Conservation (phyloP, 495 filamentous ascomycete species). For the Halenospora varia region DNA sequence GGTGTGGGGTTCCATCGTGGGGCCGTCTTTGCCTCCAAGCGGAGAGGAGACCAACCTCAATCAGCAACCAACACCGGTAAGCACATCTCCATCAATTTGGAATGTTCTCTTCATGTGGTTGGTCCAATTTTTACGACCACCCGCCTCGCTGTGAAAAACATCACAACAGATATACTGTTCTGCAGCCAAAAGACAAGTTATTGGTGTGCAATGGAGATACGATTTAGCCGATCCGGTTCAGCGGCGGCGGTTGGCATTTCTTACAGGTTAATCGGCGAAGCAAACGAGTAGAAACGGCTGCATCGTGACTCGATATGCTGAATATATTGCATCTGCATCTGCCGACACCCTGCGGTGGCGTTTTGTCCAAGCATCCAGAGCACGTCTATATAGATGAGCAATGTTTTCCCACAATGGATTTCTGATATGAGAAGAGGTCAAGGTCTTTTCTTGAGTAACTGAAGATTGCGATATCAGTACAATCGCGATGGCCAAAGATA, state of each 20-base stretch:
- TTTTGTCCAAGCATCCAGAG: background rate
- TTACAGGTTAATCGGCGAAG: background rate
- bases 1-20: too few relatives aligned
- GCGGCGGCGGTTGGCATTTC: background rate
- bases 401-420: background rate
- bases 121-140: background rate
- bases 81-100: background rate
- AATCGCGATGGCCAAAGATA: background rate
- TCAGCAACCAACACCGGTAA: background rate
- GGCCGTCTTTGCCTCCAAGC: too few relatives aligned
- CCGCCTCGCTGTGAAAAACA: too few relatives aligned
- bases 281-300: background rate
- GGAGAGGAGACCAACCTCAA: background rate
- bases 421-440: background rate
- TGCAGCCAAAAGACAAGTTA: background rate
- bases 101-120: background rate
- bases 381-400: background rate
- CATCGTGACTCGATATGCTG: background rate
- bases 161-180: background rate
- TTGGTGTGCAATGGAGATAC: background rate
- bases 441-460: background rate
- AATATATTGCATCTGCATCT: background rate
- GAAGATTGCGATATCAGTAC: background rate
- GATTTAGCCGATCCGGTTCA: background rate
- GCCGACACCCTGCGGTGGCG: background rate